Conservation (phyloP, 805 yeast species). For the Metschnikowia dekortorum region DNA sequence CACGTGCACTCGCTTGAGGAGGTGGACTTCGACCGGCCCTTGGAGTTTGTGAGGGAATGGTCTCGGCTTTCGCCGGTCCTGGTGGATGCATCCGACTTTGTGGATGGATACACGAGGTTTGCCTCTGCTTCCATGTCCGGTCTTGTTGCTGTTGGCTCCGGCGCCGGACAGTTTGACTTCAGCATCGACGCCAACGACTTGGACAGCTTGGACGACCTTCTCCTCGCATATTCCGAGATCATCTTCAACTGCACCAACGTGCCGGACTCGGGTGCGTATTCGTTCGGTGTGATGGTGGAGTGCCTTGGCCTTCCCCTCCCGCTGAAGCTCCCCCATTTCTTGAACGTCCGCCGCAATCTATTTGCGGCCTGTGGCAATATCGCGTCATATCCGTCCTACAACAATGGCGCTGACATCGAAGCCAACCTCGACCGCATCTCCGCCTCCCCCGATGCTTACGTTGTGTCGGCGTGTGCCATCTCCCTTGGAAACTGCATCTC, state of each 20-base stretch:
- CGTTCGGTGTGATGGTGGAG: slow-evolving; percentile 1
- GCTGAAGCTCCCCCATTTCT: slow-evolving; percentile 2
- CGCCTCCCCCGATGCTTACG: slow-evolving; percentile 19
- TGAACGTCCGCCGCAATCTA: slow-evolving; percentile 22
- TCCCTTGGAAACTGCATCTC: slow-evolving; percentile 34
- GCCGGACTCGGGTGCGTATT: slow-evolving; percentile 7
- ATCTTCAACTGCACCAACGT: slow-evolving; percentile 21
- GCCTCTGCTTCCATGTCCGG: neutral
- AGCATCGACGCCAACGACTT: neutral
- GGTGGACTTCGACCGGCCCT: slow-evolving; percentile 1
- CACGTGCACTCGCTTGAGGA: neutral
- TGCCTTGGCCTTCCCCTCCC: neutral
- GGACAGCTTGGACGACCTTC: neutral
- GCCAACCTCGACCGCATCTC: slow-evolving; percentile 12
- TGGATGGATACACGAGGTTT: neutral
- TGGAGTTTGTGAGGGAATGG: slow-evolving; percentile 10
- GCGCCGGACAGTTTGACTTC: neutral
- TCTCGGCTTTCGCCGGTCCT: slow-evolving; percentile 1
- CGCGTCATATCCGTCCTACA: slow-evolving; percentile 28
- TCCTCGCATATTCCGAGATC: slow-evolving; percentile 7
- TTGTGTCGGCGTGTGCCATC: slow-evolving; percentile 27
- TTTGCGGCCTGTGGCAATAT: slow-evolving; percentile 34
- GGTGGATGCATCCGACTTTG: slow-evolving; percentile 3
- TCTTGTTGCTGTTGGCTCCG: neutral
- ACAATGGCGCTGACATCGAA: slow-evolving; percentile 18